Percentiles rank a stretch among this genome's conserved stretches.
Evolutionary conservation across 805 yeast genomes (phyloP).

Genomic region (Metahyphopichia silvanorum): DNA sequence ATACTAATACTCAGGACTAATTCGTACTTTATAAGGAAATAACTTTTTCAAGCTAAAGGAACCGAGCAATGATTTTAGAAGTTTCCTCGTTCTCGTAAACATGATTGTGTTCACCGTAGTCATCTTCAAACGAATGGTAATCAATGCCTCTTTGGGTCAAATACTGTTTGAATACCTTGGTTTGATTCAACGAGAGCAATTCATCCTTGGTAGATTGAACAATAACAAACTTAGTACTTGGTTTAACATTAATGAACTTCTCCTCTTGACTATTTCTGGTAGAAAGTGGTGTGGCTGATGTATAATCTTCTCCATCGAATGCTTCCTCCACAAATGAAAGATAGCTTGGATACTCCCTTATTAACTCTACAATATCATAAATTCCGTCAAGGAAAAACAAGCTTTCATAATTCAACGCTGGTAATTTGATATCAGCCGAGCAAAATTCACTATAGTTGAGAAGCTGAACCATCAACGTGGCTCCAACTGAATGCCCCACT

Average conservation of each 20-base stretch:
- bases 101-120: constrained; percentile 64
- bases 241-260: no score
- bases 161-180: constrained; percentile 34
- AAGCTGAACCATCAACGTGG: constrained; percentile 59
- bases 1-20: no score
- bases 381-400: constrained; percentile 67
- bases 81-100: constrained; percentile 48
- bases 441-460: constrained; percentile 23
- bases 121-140: constrained; percentile 14
- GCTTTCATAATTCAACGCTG: not conserved
- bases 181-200: constrained; percentile 52
- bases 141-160: constrained; percentile 17
- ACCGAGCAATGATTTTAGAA: constrained; percentile 21
- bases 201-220: constrained; percentile 70
- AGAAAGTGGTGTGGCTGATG: constrained; percentile 25
- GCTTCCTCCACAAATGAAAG: constrained; percentile 57
- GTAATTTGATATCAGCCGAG: constrained; percentile 8
- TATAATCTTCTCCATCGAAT: constrained; percentile 27
- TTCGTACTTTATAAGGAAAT: no score
- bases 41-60: no score
- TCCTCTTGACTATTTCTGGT: no score
- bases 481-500: constrained; percentile 83
- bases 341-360: constrained; percentile 63
- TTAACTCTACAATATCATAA: constrained; percentile 48
- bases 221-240: constrained; percentile 27